Base-by-base conservation (phyloP, 1,284 basidiomycete species). In the Ganoderma resinaceum region DNA sequence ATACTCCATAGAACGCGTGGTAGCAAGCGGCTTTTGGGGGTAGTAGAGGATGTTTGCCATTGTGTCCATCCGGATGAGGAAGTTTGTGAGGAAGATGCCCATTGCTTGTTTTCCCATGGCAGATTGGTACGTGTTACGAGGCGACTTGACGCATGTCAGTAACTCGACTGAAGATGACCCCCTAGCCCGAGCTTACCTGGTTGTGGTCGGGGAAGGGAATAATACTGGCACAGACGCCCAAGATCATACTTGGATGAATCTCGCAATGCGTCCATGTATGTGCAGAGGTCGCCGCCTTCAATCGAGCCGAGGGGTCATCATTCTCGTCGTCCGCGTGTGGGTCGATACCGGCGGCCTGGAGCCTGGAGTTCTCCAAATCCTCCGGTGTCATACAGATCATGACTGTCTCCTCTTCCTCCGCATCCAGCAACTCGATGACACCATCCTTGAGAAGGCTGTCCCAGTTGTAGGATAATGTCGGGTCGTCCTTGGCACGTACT, bases 81-180 rank as follows among this genome's bases (percentile, higher is more conserved):
- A 98, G 82, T 99, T 99, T 42, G 97, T 99, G 60, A 99, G 87
- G 82, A 95, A 98, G 72, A 99, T 95, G 64, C 97, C 97, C 96
- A 99, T 99, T 5, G 97, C 97, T 88, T 99, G 97, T 83, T 99
- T 99, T 78, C 97, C 97, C 97, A 99, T 99, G 66, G 97, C 98
- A 61, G 96, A 97, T 83, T 98, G 97, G 77, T 99, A 99, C 4
- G 97, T 99, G 78, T 99, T 99, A 89, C 97, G 96, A 72, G 97
- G 97, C 66, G 96, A 98, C 93, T 99, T 76, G 66, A 46, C 63
- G 61, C 33, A 73, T 77, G 68, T 76, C 70, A 69, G 70, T 60
- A 40, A n/a, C n/a, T 60, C 35, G 11, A 33, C 37, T 38, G 29
- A 42, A 26, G 37, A 38, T 16, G 18, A 63, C 18, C 16, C 46